Evolutionary conservation across 106 monocot genomes (phyloP), one percentile per base, ranked within the genome.

Genomic region (Hemerocallis citrina): DNA sequence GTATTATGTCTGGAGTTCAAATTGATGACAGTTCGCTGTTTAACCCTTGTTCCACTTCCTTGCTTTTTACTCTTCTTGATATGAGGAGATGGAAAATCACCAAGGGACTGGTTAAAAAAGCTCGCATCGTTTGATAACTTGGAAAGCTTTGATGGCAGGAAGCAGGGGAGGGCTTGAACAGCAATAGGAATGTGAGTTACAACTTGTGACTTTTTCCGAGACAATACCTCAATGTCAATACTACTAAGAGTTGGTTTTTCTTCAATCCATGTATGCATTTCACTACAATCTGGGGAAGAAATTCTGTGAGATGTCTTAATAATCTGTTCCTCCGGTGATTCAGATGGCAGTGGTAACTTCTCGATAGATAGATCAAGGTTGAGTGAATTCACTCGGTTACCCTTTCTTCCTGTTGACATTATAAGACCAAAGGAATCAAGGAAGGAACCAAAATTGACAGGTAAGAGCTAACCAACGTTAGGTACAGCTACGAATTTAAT

Each of bases 131-230:
- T 54, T 16, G 3, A 3, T 23, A n/a, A 54, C 15, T 54, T 54
- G 8, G 31, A 23, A 32, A 29, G 5, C 14, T 54, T 54, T 39
- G 61, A 61, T 42, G 16, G 2, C 5, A 34, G 40, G 42, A 61
- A 61, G 61, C 61, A 61, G 14, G 61, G 68, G 50, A 59, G 65
- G 3, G 64, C 59, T 61, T 79, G 64, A 63, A 69, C 43, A 13
- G 62, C 50, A 30, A 61, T 61, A 25, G 61, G 61, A 44, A 61
- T 14, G 29, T 42, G 43, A 9, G 61, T 43, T 40, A 61, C 29
- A n/a, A n/a, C n/a, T 28, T 9, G 43, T 28, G 42, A 7, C 37
- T 30, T 61, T 61, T 43, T 61, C 43, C 7, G 16, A 15, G 29
- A 3, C 27, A n/a, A 16, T 19, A 30, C 42, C n/a, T 16, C 1